Base-by-base conservation (phyloP, 176 grass and related monocot species). In the Oropetium thomaeum region DNA sequence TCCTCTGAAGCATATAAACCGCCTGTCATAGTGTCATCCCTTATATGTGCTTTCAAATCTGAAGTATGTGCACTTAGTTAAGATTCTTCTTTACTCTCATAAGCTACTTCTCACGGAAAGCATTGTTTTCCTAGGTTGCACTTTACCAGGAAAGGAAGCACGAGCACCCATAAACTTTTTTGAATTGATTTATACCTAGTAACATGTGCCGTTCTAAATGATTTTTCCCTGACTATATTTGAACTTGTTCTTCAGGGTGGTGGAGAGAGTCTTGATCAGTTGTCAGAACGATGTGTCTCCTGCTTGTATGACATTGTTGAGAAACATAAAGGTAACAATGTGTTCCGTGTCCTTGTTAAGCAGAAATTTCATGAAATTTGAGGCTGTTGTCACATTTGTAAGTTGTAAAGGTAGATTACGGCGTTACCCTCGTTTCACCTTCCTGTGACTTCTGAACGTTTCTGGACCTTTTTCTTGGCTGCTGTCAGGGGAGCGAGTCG, bases 211-310 rank as follows among this genome's bases (percentile, higher is more conserved):
- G 72, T 13, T 66, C n/a, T 61, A 26, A 22, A 30, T 49, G 19
- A 19, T 45, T 57, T 8, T 48, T 87, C 26, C 43, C 28, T 81
- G 28, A 69, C 7, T 7, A 4, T 73, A 65, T 31, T 41, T 31
- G 44, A n/a, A 10, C 9, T 74, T 41, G 7, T 48, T 53, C 23
- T 75, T 73, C 62, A 92, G 96, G 96, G 96, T 88, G 96, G 89
- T 78, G 96, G 96, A 70, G 96, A 92, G 80, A 92, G 96, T 84
- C 76, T 95, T 53, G 73, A 92, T 90, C 76, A 95, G 79, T 55
- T 99, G 28, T 85, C 85, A 19, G 65, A 90, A 66, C 79, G 96
- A 41, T 95, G 96, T 71, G 73, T 95, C 70, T 88, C 96, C 1
- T 95, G 70, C 65, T 47, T 99, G 45, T 64, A 63, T 62, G 84